Base-by-base conservation (phyloP, 805 yeast species). In the Suhomyces sp. region DNA sequence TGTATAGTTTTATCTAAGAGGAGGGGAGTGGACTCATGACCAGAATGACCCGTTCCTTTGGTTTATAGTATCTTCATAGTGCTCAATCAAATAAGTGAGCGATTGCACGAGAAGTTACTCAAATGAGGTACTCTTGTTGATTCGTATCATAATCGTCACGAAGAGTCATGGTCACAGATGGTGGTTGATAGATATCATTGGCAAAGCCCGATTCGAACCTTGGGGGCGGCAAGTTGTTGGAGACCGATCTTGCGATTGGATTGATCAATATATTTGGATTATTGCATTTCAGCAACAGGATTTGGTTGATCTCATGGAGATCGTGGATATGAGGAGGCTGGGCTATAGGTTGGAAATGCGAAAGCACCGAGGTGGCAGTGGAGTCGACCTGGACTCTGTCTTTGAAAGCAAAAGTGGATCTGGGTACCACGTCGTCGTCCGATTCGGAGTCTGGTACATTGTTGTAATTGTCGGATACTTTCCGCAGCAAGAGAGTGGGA, bases 211-310 rank as follows among this genome's bases (percentile, higher is more conserved):
- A 17, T 13, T 13, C 20, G 14, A 25, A 20, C 8, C 22, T n/a
- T 0, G 44, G 44, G 1, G 50, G 39, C 3, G 14, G 19, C n/a
- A 42, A 32, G 4, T 30, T 31, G 23, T 20, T 16, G 3, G 50
- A 46, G 13, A 39, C 38, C 4, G 39, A 21, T 13, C 50, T 33
- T 11, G 47, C 33, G 9, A 31, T 33, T 1, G 25, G 33, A 25
- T 47, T 47, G 12, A 38, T 46, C 29, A 46, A 39, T 10, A 42
- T 24, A 17, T 43, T 47, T 9, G 51, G 50, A 15, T 43, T 43
- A 15, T 46, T 28, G 4, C 43, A 39, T 17, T 39, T 43, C 10
- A 20, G 26, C 23, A 42, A 31, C 17, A 42, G 31, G 16, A 15
- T 5, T 11, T 24, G 20, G 9, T 31, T 25, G 19, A 30, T 19